phyloP scores from a whole-genome alignment of 208 protist genomes.

The Trypanosoma mega region DNA sequence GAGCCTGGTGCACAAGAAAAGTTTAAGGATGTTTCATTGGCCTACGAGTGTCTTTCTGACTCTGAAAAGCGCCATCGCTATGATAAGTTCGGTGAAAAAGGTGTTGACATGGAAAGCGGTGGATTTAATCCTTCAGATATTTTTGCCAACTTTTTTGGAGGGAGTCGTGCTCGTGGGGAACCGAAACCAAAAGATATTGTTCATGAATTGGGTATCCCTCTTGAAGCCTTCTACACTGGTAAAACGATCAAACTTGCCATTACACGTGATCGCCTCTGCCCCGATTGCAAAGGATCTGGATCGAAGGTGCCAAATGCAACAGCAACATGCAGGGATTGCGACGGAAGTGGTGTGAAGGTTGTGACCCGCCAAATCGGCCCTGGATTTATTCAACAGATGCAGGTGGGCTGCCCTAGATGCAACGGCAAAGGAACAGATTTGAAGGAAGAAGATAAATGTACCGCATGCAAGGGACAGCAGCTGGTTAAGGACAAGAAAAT shows the following conservation, averaged over 20 bases:
- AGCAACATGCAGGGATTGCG: slow-evolving; percentile 92
- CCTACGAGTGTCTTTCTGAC: slow-evolving; percentile 98
- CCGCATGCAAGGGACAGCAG: slow-evolving; percentile 94
- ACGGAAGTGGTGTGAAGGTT: slow-evolving; percentile 93
- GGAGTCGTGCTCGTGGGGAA: slow-evolving; percentile 77
- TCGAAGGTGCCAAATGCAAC: slow-evolving; percentile 66
- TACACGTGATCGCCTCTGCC: slow-evolving; percentile 89
- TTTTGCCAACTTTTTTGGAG: slow-evolving; percentile 91
- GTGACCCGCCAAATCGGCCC: slow-evolving; percentile 94
- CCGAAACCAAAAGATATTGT: slow-evolving; percentile 96
- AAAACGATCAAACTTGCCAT: slow-evolving; percentile 96
- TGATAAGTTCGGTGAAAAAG: slow-evolving; percentile 98
- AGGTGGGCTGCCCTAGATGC: slow-evolving; percentile 93
- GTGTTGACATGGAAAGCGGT: slow-evolving; percentile 89
- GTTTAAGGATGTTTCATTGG: slow-evolving; percentile 95
- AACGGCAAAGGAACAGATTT: slow-evolving; percentile 92
- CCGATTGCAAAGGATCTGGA: slow-evolving; percentile 82
- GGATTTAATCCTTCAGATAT: slow-evolving; percentile 89
- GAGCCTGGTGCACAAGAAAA: slow-evolving; percentile 87
- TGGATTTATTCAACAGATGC: slow-evolving; percentile 97
- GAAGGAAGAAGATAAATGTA: slow-evolving; percentile 94
- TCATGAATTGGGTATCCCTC: slow-evolving; percentile 90
- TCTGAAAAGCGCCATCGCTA: slow-evolving; percentile 96
- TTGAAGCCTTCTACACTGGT: slow-evolving; percentile 98
- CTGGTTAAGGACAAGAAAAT: slow-evolving; percentile 95